A percentile compares a stretch with the other conserved stretches of the same genome.
phyloP scores from a whole-genome alignment of 1,139 yeast genomes.

The Kodamaea ohmeri region DNA sequence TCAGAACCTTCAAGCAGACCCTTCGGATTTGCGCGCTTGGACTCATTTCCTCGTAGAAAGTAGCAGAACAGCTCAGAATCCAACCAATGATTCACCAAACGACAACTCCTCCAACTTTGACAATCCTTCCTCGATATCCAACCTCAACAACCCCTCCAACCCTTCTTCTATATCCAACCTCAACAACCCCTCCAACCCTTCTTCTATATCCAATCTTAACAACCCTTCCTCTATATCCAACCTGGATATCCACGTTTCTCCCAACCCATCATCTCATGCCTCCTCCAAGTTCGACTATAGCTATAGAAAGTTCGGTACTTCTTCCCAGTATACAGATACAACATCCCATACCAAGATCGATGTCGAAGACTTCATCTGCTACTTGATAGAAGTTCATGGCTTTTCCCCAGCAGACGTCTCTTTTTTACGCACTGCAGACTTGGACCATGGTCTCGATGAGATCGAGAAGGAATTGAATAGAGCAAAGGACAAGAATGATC shows the following conservation, averaged over 20 bases:
- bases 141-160: not conserved
- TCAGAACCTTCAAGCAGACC: conserved; percentile 24
- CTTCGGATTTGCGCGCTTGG: conserved; percentile 26
- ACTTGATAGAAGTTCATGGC: conserved; percentile 28
- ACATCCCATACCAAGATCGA: conserved; percentile 15
- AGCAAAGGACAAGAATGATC: conserved; percentile 20
- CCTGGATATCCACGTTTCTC: no score
- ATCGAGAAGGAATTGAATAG: conserved; percentile 38
- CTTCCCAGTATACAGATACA: conserved; percentile 1
- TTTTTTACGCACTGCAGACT: conserved; percentile 23
- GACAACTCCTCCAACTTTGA: no score
- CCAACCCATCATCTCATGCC: no score
- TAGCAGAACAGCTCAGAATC: no score
- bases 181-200: not conserved
- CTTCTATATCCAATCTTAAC: not conserved
- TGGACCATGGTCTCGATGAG: conserved; percentile 39
- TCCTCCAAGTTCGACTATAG: conserved; percentile 9
- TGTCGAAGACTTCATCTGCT: conserved; percentile 31
- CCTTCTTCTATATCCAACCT: not conserved
- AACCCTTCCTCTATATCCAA: not conserved
- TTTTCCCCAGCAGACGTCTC: conserved; percentile 28
- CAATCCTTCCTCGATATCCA: no score
- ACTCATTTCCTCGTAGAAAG: conserved; percentile 23
- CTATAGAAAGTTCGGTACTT: conserved; percentile 14
- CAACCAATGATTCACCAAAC: no score